Base-by-base conservation (phyloP, 2,329 filamentous ascomycete genomes). In the Fusarium agapanthi region DNA sequence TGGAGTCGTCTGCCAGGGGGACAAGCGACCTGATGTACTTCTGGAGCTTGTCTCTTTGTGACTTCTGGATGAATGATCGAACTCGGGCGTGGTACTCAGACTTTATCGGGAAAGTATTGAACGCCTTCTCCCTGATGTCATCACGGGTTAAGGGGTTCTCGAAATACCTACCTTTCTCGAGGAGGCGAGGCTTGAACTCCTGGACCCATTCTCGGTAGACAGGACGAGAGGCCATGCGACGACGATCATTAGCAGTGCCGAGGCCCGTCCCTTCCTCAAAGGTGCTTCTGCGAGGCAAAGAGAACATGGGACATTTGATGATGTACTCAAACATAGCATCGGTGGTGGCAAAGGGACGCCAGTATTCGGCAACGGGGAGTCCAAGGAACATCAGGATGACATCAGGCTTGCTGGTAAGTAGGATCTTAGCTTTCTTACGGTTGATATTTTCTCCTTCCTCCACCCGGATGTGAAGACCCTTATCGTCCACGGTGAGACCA, bases 401-500 rank as follows among this genome's bases (percentile, higher is more conserved):
- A 3, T 71, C 71, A 0, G 92, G 89, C 16, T 92, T 85, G 2
- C 80, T 80, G 0, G 90, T 90, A 1, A 95, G 84, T 20, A 89
- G 84, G 3, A 95, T 76, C 64, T 87, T 87, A 53, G 89, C 83
- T 64, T 85, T 84, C 66, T 88, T 89, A 67, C 84, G 85, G 77
- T 93, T 84, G 6, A 83, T 71, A 0, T 78, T 69, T 75, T 95
- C 93, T 38, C 95, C 89, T 77, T 94, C 91, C 8, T 87, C 85
- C 22, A 95, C 86, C 1, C 92, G 88, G 1, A 95, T 75, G 78
- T 87, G 89, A 3, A 96, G 80, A 4, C 89, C 92, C 18, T 78
- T 80, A 56, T 93, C 88, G 72, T 90, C 91, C 30, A 89, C 83
- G 0, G 89, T 92, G 13, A 96, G 86, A 4, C 93, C 93, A 40